Conservation (phyloP, 352 stramenopile species). For the Saprolegnia diclina region DNA sequence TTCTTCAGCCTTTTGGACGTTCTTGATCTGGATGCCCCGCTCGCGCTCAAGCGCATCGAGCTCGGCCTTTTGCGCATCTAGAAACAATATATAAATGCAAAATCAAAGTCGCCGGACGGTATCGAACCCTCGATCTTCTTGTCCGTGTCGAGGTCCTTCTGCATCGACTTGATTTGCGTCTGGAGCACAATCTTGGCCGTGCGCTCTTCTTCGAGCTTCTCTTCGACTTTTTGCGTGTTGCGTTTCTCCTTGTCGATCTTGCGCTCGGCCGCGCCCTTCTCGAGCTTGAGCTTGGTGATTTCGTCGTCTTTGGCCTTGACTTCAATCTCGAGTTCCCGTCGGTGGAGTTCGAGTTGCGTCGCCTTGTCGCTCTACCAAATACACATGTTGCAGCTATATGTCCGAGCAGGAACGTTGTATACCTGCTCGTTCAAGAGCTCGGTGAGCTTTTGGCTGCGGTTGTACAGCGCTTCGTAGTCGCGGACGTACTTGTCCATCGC, state of each 20-base stretch:
- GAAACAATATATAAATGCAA: neutral
- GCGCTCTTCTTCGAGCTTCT: constrained; percentile 88
- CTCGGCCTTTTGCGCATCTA: constrained; percentile 58
- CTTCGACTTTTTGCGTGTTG: constrained; percentile 82
- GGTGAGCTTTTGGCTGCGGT: constrained; percentile 88
- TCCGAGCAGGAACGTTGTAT: neutral
- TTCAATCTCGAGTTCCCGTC: constrained; percentile 74
- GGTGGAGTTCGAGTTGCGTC: constrained; percentile 75
- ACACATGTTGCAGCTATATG: neutral
- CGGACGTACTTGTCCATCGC: constrained; percentile 93
- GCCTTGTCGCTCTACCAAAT: constrained; percentile 70
- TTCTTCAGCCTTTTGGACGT: constrained; percentile 74
- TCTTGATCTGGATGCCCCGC: constrained; percentile 78
- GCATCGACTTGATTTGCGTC: constrained; percentile 76
- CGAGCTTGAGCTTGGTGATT: constrained; percentile 72
- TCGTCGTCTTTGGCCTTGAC: constrained; percentile 83
- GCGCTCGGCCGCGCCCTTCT: constrained; percentile 87
- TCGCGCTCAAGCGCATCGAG: constrained; percentile 84
- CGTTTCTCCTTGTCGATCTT: constrained; percentile 86
- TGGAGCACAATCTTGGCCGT: constrained; percentile 75
- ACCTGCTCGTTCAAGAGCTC: constrained; percentile 89
- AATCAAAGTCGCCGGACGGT: neutral
- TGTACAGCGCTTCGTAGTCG: constrained; percentile 90
- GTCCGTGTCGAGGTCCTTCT: constrained; percentile 71
- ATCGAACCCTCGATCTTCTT: constrained; percentile 51